Percentiles rank a stretch among this genome's conserved stretches.
Evolutionary conservation across 2,329 filamentous ascomycete genomes (phyloP).

Genomic region (Calonectria crousiana): DNA sequence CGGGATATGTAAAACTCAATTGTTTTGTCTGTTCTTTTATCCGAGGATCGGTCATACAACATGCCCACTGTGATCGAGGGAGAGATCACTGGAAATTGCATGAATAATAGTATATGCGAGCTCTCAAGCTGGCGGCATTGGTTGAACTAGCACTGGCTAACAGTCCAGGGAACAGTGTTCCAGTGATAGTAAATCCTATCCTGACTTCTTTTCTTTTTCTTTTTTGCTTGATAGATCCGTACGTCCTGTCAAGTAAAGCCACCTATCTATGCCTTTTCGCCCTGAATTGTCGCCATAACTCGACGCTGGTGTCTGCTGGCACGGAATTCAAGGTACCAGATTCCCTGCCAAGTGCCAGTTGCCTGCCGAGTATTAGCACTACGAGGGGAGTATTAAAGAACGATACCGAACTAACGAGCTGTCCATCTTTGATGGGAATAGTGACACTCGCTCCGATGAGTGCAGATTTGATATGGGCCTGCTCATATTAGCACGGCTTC

Average conservation of each 20-base stretch:
- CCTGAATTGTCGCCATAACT: slow-evolving; percentile 94
- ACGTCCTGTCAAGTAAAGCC: too few species aligned
- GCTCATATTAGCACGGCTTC: not conserved
- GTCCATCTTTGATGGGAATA: slow-evolving; percentile 90
- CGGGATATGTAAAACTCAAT: not conserved
- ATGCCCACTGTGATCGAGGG: too few species aligned
- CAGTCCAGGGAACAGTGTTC: not conserved
- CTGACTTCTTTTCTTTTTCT: not conserved
- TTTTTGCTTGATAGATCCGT: not conserved
- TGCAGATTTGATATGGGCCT: slow-evolving; percentile 94
- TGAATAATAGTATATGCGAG: not conserved
- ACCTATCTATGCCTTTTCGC: slow-evolving; percentile 70
- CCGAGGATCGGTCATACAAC: too few species aligned
- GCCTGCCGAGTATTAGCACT: slow-evolving; percentile 52
- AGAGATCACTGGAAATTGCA: not conserved
- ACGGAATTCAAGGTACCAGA: slow-evolving; percentile 96
- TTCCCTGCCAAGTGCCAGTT: slow-evolving; percentile 83
- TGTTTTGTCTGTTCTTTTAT: not conserved
- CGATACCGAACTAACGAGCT: slow-evolving; percentile 66
- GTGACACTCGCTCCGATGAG: slow-evolving; percentile 90
- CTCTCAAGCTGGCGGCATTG: not conserved
- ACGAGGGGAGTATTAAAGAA: not conserved
- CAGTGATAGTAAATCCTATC: not conserved
- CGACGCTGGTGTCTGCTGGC: slow-evolving; percentile 80
- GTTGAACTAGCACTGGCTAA: not conserved